phyloP scores from a whole-genome alignment of 129 eudicot genomes.

The Dittrichia graveolens region DNA sequence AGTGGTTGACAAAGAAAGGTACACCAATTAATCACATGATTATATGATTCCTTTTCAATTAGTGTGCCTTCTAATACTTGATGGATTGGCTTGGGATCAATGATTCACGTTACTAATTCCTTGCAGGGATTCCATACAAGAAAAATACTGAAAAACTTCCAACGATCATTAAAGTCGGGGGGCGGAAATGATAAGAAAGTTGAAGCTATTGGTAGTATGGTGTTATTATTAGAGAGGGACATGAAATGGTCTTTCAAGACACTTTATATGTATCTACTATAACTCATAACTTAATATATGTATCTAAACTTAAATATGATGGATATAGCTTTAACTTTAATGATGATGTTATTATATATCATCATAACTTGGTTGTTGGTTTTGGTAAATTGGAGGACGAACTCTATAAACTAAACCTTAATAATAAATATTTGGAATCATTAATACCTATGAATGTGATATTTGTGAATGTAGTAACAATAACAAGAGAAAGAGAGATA shows the following conservation, averaged over 20 bases:
- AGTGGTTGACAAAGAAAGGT: not conserved
- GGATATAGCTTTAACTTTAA: not conserved
- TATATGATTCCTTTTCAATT: too few species aligned
- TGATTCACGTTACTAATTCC: conserved; percentile 6
- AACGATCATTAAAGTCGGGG: not conserved
- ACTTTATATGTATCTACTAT: conserved; percentile 5
- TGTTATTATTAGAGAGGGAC: not conserved
- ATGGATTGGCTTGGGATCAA: not conserved
- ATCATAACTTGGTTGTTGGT: not conserved
- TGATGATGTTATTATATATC: not conserved
- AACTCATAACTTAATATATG: not conserved
- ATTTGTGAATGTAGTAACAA: too few species aligned
- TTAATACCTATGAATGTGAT: too few species aligned
- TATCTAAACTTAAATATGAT: not conserved
- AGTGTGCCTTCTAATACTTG: not conserved
- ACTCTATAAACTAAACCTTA: not conserved
- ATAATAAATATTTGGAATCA: not conserved
- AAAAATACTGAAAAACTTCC: conserved; percentile 6
- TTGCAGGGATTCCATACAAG: not conserved
- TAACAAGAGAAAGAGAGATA: not conserved
- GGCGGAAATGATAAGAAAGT: not conserved
- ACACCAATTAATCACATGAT: not conserved
- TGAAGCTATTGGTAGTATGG: not conserved
- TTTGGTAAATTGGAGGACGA: not conserved
- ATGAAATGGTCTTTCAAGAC: too few species aligned